A percentile compares a stretch with the other conserved stretches of the same genome.
Evolutionary conservation across 805 yeast species (phyloP).

Genomic region (Lipomyces starkeyi): DNA sequence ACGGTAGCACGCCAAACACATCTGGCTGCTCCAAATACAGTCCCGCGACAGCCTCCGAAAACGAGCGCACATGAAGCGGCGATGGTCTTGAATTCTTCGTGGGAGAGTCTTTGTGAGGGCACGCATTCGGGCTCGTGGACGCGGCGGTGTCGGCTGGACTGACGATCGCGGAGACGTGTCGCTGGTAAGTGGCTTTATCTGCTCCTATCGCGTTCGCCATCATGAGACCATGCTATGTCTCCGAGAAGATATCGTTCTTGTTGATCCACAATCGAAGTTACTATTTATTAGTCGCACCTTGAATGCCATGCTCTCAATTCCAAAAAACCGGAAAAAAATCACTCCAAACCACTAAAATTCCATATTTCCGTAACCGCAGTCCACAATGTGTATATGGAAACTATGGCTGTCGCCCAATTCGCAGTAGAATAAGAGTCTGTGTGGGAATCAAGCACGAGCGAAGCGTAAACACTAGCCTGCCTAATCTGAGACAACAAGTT

Average conservation of each 20-base stretch:
- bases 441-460: background rate
- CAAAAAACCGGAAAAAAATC: no score
- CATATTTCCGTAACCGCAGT: background rate
- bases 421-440: background rate
- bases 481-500: background rate
- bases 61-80: conserved; percentile 13
- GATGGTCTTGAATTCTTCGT: background rate
- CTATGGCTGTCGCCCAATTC: no score
- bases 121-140: background rate
- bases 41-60: conserved; percentile 26
- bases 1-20: conserved; percentile 18
- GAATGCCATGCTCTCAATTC: background rate
- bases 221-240: background rate
- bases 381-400: background rate
- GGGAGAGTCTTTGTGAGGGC: background rate
- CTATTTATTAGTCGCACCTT: background rate
- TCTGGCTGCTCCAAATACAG: conserved; percentile 17
- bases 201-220: background rate
- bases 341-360: background rate
- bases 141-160: no score
- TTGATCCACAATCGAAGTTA: background rate
- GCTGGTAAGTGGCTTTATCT: background rate
- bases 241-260: background rate
- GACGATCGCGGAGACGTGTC: background rate
- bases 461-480: background rate